Evolutionary conservation across 140 eudicot species (phyloP).

Genomic region (Oenanthe javanica): DNA sequence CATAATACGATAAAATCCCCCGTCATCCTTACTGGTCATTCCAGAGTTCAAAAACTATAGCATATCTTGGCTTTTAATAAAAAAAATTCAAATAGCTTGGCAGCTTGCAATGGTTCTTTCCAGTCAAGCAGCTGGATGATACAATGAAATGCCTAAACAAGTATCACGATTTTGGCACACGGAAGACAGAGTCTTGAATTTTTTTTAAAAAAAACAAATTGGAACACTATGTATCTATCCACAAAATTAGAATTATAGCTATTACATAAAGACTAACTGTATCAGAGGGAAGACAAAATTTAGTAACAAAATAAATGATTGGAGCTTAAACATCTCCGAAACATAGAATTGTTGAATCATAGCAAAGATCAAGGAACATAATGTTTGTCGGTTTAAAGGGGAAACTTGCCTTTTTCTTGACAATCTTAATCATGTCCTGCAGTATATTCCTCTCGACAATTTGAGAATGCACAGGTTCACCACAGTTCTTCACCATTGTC

Average conservation of each 20-base stretch:
- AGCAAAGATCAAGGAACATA: not conserved
- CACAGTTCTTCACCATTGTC: slow-evolving; percentile 97
- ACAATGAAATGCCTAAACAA: not conserved
- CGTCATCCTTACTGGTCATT: not conserved
- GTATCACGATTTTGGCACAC: not conserved
- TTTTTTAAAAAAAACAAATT: not conserved
- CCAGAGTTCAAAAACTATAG: not conserved
- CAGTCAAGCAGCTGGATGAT: not conserved
- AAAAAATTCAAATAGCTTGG: not conserved
- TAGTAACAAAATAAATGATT: not conserved
- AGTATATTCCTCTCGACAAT: slow-evolving; percentile 69
- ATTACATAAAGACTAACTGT: not conserved
- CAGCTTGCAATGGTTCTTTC: not conserved
- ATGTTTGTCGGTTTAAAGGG: not conserved
- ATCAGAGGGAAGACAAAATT: not conserved
- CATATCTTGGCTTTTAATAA: not conserved
- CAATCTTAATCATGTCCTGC: slow-evolving; percentile 87
- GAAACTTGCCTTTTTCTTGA: slow-evolving; percentile 61
- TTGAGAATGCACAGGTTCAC: slow-evolving; percentile 79
- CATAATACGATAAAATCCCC: too few relatives aligned
- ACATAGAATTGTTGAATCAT: not conserved
- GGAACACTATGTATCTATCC: not conserved
- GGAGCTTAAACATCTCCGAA: slow-evolving; percentile 4
- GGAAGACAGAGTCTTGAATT: not conserved
- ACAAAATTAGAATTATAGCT: not conserved